phyloP scores from a whole-genome alignment of 1,284 basidiomycete species.

The Apiotrichum akiyoshidainum region DNA sequence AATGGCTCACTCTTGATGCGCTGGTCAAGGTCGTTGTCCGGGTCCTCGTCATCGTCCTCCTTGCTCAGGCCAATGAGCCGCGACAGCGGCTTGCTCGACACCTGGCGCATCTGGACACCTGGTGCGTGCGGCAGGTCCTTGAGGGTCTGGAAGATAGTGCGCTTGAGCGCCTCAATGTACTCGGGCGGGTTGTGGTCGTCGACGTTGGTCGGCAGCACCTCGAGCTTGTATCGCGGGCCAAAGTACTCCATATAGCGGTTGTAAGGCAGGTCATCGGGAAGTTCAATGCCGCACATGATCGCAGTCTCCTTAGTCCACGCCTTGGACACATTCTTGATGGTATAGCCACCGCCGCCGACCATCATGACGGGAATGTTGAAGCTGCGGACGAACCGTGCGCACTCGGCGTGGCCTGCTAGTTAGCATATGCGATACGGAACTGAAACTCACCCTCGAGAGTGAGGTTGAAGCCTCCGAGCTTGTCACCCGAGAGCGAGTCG shows the following conservation, averaged over 20 bases:
- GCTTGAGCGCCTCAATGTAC: slow-evolving; percentile 74
- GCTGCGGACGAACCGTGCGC: slow-evolving; percentile 79
- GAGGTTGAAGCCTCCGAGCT: slow-evolving; percentile 93
- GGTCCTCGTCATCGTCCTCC: slow-evolving; percentile 46
- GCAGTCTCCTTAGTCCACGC: slow-evolving; percentile 98
- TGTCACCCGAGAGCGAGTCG: slow-evolving; percentile 92
- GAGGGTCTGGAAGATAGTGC: slow-evolving; percentile 72
- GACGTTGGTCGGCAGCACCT: slow-evolving; percentile 88
- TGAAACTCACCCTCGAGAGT: slow-evolving; percentile 71
- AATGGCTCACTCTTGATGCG: slow-evolving; percentile 40
- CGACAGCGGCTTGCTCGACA: slow-evolving; percentile 57
- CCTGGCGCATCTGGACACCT: slow-evolving; percentile 80
- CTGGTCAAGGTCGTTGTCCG: slow-evolving; percentile 49
- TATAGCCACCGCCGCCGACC: slow-evolving; percentile 95
- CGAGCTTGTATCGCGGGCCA: slow-evolving; percentile 89
- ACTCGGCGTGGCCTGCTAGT: slow-evolving; percentile 69
- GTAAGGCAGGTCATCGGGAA: slow-evolving; percentile 83
- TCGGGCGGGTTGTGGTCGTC: slow-evolving; percentile 86
- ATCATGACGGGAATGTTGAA: slow-evolving; percentile 86
- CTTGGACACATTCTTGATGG: slow-evolving; percentile 84
- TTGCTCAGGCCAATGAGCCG: slow-evolving; percentile 41
- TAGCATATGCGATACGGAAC: neutral
- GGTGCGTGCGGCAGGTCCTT: slow-evolving; percentile 76
- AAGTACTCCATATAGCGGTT: slow-evolving; percentile 98
- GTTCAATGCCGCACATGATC: slow-evolving; percentile 81